Percentiles rank a stretch among this genome's conserved stretches.
phyloP scores from a whole-genome alignment of 768 basidiomycete species.

The Tylopilus subfusipes region DNA sequence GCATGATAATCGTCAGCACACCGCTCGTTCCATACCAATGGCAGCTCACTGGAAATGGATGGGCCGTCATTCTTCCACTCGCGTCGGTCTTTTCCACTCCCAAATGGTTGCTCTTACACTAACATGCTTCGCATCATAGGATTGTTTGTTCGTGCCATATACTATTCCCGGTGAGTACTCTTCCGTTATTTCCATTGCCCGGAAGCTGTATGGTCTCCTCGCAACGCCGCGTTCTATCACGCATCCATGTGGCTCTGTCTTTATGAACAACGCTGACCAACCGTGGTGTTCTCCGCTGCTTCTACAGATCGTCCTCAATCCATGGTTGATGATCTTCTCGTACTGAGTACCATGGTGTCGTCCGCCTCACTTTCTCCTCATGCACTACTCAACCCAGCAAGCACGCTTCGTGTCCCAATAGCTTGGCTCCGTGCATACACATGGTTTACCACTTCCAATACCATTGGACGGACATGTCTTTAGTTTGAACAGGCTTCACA shows the following conservation, averaged over 20 bases:
- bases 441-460: background rate
- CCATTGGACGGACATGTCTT: conserved; percentile 13
- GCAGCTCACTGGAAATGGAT: conserved; percentile 53
- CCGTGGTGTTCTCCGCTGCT: background rate
- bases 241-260: background rate
- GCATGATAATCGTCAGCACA: conserved; percentile 56
- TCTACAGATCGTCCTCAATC: conserved; percentile 74
- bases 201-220: background rate
- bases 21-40: conserved; percentile 61
- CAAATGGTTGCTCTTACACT: background rate
- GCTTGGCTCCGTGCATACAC: background rate
- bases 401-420: background rate
- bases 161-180: conserved; percentile 66
- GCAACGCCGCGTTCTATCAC: conserved; percentile 2
- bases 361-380: conserved; percentile 8
- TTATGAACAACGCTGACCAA: conserved; percentile 13
- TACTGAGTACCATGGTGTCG: conserved; percentile 29
- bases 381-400: background rate
- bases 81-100: conserved; percentile 42
- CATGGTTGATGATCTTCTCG: conserved; percentile 85
- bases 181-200: conserved; percentile 6
- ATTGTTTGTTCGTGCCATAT: conserved; percentile 65
- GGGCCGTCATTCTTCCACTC: conserved; percentile 78
- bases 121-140: conserved; percentile 31
- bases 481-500: background rate